Conservation (phyloP, 2,329 filamentous ascomycete species). For the Microsporum audouinii region DNA sequence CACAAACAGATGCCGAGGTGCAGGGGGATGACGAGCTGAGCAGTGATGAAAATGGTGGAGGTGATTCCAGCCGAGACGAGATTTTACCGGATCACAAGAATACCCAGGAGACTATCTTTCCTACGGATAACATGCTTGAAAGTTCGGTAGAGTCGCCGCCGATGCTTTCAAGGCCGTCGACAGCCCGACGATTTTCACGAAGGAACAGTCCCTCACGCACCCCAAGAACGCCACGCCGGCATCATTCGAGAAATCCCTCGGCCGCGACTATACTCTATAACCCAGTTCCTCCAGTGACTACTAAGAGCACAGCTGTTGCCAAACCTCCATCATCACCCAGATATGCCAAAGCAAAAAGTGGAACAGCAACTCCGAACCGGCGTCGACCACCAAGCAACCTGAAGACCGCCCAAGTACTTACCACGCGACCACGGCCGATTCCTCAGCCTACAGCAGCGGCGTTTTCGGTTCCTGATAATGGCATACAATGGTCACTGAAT, state of each 20-base stretch:
- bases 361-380: constrained; percentile 5
- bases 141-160: constrained; percentile 25
- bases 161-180: constrained; percentile 31
- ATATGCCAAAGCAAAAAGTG: background rate
- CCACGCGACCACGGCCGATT: constrained; percentile 1
- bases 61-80: constrained; percentile 20
- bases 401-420: background rate
- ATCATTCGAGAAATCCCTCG: constrained; percentile 64
- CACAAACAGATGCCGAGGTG: constrained; percentile 62
- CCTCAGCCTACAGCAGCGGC: constrained; percentile 24
- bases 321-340: background rate
- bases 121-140: background rate
- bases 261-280: constrained; percentile 77
- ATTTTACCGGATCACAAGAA: background rate
- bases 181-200: constrained; percentile 31
- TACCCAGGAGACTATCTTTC: background rate
- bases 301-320: background rate
- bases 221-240: constrained; percentile 30
- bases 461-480: constrained; percentile 46
- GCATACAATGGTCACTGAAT: constrained; percentile 42
- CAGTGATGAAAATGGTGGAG: constrained; percentile 61
- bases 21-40: constrained; percentile 74
- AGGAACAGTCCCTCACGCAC: constrained; percentile 26
- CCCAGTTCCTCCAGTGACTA: constrained; percentile 40
- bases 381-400: background rate